Evolutionary conservation across 257 asterid genomes (phyloP).

Genomic region (Nicotiana undulata): DNA sequence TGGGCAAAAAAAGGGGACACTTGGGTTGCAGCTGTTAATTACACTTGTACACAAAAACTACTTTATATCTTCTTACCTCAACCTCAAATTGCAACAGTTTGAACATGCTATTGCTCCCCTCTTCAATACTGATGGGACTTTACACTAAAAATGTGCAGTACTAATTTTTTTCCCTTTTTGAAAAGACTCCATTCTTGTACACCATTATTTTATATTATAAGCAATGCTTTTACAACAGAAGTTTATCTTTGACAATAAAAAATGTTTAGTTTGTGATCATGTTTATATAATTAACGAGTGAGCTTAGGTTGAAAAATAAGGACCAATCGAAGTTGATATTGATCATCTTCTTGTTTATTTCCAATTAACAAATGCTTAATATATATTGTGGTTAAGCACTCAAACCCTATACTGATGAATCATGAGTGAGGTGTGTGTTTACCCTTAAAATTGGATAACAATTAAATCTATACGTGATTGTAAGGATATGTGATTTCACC

Average conservation of each 20-base stretch:
- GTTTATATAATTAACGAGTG: not conserved
- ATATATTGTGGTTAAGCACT: too few species aligned
- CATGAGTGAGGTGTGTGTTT: too few species aligned
- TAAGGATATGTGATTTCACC: too few species aligned
- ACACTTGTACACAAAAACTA: conserved; percentile 4
- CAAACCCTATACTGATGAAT: too few species aligned
- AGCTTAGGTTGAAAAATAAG: not conserved
- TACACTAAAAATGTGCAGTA: not conserved
- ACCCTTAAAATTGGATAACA: too few species aligned
- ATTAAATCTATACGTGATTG: too few species aligned
- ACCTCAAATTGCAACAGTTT: conserved; percentile 3
- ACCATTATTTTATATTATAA: not conserved
- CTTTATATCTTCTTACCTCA: not conserved
- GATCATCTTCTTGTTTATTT: not conserved
- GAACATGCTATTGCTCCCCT: not conserved
- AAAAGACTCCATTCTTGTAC: not conserved
- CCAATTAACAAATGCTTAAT: too few species aligned
- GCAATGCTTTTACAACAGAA: not conserved
- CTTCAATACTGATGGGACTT: not conserved
- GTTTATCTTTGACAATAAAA: not conserved
- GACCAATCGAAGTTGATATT: not conserved
- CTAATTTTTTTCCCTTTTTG: not conserved
- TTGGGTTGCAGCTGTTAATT: conserved; percentile 5
- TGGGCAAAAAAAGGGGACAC: conserved; percentile 9
- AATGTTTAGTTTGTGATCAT: not conserved